Percentiles rank a stretch among this genome's conserved stretches.
Conservation (phyloP, 75 land plant genomes). For the Cupressus sempervirens region DNA sequence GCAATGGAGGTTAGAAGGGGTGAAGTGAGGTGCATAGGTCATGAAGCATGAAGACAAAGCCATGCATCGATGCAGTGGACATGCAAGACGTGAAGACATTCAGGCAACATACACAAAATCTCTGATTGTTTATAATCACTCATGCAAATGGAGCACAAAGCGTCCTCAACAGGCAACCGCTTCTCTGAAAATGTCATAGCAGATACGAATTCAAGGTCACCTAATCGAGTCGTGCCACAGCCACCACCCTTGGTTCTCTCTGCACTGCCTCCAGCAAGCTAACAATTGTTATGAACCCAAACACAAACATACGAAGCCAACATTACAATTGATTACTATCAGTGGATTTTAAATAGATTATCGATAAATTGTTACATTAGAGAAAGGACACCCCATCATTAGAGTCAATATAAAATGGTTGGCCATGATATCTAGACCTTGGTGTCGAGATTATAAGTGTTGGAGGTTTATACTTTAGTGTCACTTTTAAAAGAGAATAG, state of each 20-base stretch:
- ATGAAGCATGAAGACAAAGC: constrained; percentile 47
- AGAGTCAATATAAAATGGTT: too few species aligned
- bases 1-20: constrained; percentile 43
- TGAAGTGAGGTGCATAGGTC: constrained; percentile 59
- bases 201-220: constrained; percentile 30
- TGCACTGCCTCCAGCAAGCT: not conserved
- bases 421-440: too few species aligned
- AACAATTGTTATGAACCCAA: not conserved
- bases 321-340: too few species aligned
- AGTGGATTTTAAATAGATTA: too few species aligned
- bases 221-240: constrained; percentile 25
- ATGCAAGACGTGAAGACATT: constrained; percentile 59
- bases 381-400: too few species aligned
- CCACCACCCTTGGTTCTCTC: not conserved
- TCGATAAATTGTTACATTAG: too few species aligned
- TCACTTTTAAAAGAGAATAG: too few species aligned
- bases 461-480: too few species aligned
- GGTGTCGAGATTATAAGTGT: too few species aligned
- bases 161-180: not conserved
- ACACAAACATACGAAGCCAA: constrained; percentile 15
- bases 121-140: constrained; percentile 47
- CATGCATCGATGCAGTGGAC: constrained; percentile 53
- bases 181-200: constrained; percentile 16
- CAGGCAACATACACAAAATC: constrained; percentile 40
- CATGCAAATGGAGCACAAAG: constrained; percentile 51